Percentiles rank a stretch among this genome's conserved stretches.
Conservation (phyloP, 352 stramenopile species). For the Pythium phragmitis region DNA sequence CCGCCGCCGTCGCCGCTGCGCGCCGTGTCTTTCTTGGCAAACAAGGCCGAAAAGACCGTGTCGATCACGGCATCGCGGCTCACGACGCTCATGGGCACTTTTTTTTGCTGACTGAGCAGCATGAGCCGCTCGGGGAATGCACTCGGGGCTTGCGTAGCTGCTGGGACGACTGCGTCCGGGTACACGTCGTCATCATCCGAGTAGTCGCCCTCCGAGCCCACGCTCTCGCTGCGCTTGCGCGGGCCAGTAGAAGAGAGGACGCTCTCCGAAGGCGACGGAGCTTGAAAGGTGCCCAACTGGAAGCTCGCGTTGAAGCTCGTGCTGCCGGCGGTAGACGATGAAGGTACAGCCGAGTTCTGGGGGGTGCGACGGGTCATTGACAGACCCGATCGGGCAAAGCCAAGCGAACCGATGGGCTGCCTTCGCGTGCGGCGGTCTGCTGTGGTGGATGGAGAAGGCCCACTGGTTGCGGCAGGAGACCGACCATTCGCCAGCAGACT, state of each 20-base stretch:
- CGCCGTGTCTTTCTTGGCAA: slow-evolving; percentile 38
- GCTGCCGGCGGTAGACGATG: neutral
- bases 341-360: neutral
- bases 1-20: slow-evolving; percentile 2
- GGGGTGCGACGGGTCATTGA: slow-evolving; percentile 18
- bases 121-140: slow-evolving; percentile 73
- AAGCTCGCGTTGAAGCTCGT: slow-evolving; percentile 14
- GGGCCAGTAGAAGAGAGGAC: neutral
- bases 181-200: slow-evolving; percentile 66
- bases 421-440: slow-evolving; percentile 40
- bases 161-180: slow-evolving; percentile 35
- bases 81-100: slow-evolving; percentile 66
- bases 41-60: slow-evolving; percentile 77
- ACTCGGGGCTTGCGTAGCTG: slow-evolving; percentile 28
- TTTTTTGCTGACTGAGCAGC: slow-evolving; percentile 80
- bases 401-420: slow-evolving; percentile 52
- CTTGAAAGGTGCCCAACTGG: neutral
- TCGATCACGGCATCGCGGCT: slow-evolving; percentile 82
- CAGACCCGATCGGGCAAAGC: slow-evolving; percentile 30
- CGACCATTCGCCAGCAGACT: slow-evolving; percentile 6
- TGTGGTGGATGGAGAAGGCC: slow-evolving; percentile 1
- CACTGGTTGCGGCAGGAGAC: slow-evolving; percentile 5
- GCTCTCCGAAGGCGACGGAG: neutral
- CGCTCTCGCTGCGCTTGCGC: slow-evolving; percentile 47
- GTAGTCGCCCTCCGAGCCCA: slow-evolving; percentile 42